These are phyloP conservation scores for Tylopilus sp. DNA, from an alignment of 1,284 basidiomycete species.

Conservation along the genomic window DNA sequence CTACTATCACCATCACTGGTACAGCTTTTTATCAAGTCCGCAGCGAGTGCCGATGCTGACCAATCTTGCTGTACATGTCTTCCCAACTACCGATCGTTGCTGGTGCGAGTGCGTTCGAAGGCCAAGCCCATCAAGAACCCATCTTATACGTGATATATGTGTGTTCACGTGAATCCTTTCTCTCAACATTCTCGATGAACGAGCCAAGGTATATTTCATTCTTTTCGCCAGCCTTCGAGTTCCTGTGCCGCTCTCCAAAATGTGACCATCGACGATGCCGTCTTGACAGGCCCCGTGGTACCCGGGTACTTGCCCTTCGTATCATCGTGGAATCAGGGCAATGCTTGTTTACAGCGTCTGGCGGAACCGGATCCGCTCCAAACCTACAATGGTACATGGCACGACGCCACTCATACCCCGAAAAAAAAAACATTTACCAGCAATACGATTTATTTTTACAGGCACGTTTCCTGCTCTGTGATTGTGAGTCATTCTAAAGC, in stretches of 20 bases:
- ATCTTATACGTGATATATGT: too few species aligned
- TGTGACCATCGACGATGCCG: conserved; percentile 20
- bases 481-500: background rate
- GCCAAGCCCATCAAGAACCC: too few species aligned
- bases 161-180: too few species aligned
- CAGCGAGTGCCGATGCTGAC: too few species aligned
- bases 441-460: conserved; percentile 14
- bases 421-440: background rate
- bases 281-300: background rate
- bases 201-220: background rate
- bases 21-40: too few species aligned
- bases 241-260: background rate
- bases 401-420: conserved; percentile 9
- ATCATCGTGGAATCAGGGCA: background rate
- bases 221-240: background rate
- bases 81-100: too few species aligned
- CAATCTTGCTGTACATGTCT: too few species aligned
- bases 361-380: conserved; percentile 3
- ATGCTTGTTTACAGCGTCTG: background rate
- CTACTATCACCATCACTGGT: too few species aligned
- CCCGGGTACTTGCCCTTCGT: conserved; percentile 9
- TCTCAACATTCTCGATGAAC: too few species aligned
- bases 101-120: too few species aligned
- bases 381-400: conserved; percentile 18
- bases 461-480: background rate